Evolutionary conservation across 164 flowering plant genomes (phyloP), one percentile per base, ranked within the genome.

Genomic region (Chimonanthus praecox): DNA sequence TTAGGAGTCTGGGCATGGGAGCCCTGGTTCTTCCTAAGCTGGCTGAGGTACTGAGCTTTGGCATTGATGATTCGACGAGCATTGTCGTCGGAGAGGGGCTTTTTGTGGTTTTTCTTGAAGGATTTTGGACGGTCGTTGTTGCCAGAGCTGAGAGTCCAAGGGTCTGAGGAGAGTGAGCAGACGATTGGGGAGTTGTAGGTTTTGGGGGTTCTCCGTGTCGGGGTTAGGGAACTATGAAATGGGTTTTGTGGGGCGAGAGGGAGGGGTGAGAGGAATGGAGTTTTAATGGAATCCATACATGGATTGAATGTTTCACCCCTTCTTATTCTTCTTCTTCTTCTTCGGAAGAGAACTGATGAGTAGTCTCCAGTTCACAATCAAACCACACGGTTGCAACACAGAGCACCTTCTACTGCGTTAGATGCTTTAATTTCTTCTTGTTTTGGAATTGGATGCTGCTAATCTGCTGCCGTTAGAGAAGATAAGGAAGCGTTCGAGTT

Each of bases 51-150:
- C 46, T 60, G 73, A 7, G 97, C 97, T 73, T 91, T 90, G 20
- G 78, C 85, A 49, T 88, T 87, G 81, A 92, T 89, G 10, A 94
- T 89, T 8, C 97, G 88, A 43, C 97, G 92, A 10, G 97, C 97
- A 81, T 92, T 84, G 85, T 91, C 94, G 78, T 92, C 97, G 9
- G 97, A 88, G 47, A 90, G 91, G 0, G 89, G 87, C 68, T 84
- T 86, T 44, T 88, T 94, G 21, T 84, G 89, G 81, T 82, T 78
- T 71, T 77, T 83, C 76, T 81, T 80, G 64, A 47, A 83, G 72
- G 93, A 88, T 67, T 87, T 91, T 7, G 97, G 87, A 20, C 70
- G 77, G 75, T 4, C 16, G 33, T 73, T 67, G 60, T 84, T 82
- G 76, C 94, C 94, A 68, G 86, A 87, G 79, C 89, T 85, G 71